Base-by-base conservation (phyloP, 2,329 filamentous ascomycete genomes). In the Aspergillus ochraceoroseus region DNA sequence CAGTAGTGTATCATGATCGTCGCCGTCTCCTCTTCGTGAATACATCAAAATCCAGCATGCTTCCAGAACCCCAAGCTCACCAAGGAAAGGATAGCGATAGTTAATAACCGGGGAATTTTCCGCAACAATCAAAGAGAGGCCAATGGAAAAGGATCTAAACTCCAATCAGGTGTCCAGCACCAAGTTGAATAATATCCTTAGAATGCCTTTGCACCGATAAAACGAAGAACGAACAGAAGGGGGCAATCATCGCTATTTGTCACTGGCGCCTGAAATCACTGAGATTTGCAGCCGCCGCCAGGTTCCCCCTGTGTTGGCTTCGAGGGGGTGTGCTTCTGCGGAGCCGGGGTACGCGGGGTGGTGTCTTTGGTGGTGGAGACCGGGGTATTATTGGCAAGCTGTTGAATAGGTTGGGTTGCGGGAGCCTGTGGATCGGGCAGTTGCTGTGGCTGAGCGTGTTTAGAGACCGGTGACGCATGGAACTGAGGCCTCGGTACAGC, bases 181-280 rank as follows among this genome's bases (percentile, higher is more conserved):
- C 11, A n/a, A 17, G 14, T 19, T 40, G 9, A 28, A 28, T 12
- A 4, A 40, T 13, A 17, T 27, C 19, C 20, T 19, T 9, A 26
- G 17, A 7, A 23, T 33, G 17, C 8, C 5, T n/a, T 9, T n/a
- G 17, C n/a, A n/a, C n/a, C n/a, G n/a, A n/a, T n/a, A n/a, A n/a
- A n/a, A n/a, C n/a, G n/a, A n/a, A n/a, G n/a, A 22, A 5, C 20
- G 20, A 22, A 22, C 20, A 22, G 20, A 22, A 22, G 20, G 9
- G n/a, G n/a, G n/a, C n/a, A n/a, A n/a, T n/a, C n/a, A n/a, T n/a
- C n/a, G n/a, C n/a, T n/a, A n/a, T n/a, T n/a, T n/a, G n/a, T n/a
- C n/a, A n/a, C n/a, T n/a, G n/a, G n/a, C n/a, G n/a, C 9, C 8
- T 31, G 15, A 20, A 17, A 38, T 38, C 20, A 38, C 36, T 38